Conservation (phyloP, 179 eudicot genomes). For the Gypsophila paniculata region DNA sequence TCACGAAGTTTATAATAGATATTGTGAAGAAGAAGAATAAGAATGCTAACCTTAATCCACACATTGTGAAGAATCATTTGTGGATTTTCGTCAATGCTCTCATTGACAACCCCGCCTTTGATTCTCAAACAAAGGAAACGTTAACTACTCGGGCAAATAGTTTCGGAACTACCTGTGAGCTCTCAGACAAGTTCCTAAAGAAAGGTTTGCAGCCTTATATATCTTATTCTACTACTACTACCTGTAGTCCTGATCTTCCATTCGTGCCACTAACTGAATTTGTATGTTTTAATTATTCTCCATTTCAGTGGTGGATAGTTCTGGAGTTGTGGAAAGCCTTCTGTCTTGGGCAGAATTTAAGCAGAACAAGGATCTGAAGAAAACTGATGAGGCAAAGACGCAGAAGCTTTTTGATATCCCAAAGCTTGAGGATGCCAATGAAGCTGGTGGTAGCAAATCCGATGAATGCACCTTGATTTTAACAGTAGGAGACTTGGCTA, state of each 20-base stretch:
- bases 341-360: conserved; percentile 76
- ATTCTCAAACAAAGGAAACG: conserved; percentile 95
- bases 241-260: too few species aligned
- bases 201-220: conserved; percentile 46
- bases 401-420: conserved; percentile 47
- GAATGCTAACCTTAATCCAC: conserved; percentile 56
- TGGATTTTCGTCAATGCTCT: conserved; percentile 97
- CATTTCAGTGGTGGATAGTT: conserved; percentile 41
- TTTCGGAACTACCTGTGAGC: conserved; percentile 73
- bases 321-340: conserved; percentile 64
- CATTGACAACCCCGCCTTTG: conserved; percentile 96
- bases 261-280: too few species aligned
- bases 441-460: conserved; percentile 68
- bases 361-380: conserved; percentile 63
- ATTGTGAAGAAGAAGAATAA: conserved; percentile 70
- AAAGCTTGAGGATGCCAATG: conserved; percentile 80
- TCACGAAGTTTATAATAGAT: conserved; percentile 45
- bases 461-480: conserved; percentile 81
- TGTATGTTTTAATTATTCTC: not conserved
- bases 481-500: conserved; percentile 97
- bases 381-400: conserved; percentile 76
- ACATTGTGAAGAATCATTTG: conserved; percentile 64
- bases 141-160: conserved; percentile 69
- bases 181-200: conserved; percentile 60
- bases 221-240: not conserved